Evolutionary conservation across 306 rosid species (phyloP), one percentile per base, ranked within the genome.

Genomic region (Pueraria montana): DNA sequence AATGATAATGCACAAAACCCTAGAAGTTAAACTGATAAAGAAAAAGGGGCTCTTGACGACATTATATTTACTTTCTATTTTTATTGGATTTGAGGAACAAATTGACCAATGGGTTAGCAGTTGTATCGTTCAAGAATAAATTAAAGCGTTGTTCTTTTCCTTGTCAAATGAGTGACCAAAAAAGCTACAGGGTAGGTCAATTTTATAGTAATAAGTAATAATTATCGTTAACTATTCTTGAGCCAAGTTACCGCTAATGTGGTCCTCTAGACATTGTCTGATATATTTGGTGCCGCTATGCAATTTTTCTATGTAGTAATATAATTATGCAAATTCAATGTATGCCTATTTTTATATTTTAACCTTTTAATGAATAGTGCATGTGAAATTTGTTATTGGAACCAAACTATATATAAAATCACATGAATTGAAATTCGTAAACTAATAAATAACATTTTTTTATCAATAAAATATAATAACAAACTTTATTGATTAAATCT

Each of bases 1-100:
- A 53, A 56, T 53, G 5, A 74, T 12, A 14, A 71, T 68, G 87
- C 88, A 14, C 94, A 80, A 52, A 78, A 38, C 85, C 87, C 93
- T 36, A 83, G 87, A 90, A 80, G 50, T 76, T 67, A 81, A 75
- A 32, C 75, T 36, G 56, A 53, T 64, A 74, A 90, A 62, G 58
- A 52, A 49, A 80, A 83, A 68, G 20, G 53, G 18, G 36, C 59
- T 74, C 73, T 74, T 61, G 79, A 74, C 86, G 42, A 50, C 70
- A 72, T 70, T 78, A 17, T 59, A 72, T 83, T 74, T 2, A 52
- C 67, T 66, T 78, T 81, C 34, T 69, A 69, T 43, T 70, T 81
- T 82, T 32, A 80, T 80, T 45, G 78, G 68, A 66, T 80, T 84
- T 56, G 82, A 65, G 20, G 66, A 76, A 30, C 59, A 83, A 74